These are phyloP conservation scores for Harringtonia lauricola DNA, from an alignment of 2,329 filamentous ascomycete genomes.

Conservation along the genomic window DNA sequence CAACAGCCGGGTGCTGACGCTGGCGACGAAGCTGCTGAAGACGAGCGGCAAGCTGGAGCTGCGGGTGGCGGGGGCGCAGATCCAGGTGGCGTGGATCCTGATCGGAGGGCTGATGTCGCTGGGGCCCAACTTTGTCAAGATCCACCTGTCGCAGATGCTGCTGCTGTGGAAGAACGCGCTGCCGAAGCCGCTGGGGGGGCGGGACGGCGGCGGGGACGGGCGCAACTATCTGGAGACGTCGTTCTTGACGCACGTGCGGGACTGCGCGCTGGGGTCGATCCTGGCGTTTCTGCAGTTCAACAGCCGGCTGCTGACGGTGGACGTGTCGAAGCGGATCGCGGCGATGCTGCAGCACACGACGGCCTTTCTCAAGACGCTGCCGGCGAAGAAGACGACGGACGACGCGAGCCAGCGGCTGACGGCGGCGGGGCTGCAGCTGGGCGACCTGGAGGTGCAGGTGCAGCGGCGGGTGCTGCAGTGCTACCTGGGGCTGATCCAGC, in stretches of 20 bases:
- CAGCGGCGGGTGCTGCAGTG: slow-evolving; percentile 88
- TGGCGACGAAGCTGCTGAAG: slow-evolving; percentile 87
- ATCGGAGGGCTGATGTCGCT: slow-evolving; percentile 95
- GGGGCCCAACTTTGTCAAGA: slow-evolving; percentile 97
- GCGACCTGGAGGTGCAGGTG: slow-evolving; percentile 88
- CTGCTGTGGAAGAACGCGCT: slow-evolving; percentile 95
- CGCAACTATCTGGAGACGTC: slow-evolving; percentile 80
- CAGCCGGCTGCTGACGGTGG: slow-evolving; percentile 77
- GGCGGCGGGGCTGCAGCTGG: slow-evolving; percentile 75
- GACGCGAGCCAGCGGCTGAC: slow-evolving; percentile 77
- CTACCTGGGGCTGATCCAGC: slow-evolving; percentile 81
- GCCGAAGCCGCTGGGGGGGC: slow-evolving; percentile 82
- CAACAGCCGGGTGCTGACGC: slow-evolving; percentile 80
- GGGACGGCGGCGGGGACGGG: slow-evolving; percentile 81
- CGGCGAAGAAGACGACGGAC: slow-evolving; percentile 72
- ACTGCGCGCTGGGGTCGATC: slow-evolving; percentile 87
- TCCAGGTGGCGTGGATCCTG: slow-evolving; percentile 95
- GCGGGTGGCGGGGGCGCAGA: slow-evolving; percentile 82
- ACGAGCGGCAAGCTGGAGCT: slow-evolving; percentile 85
- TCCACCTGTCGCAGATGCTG: slow-evolving; percentile 87
- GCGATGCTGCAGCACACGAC: slow-evolving; percentile 93
- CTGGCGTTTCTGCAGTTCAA: slow-evolving; percentile 91
- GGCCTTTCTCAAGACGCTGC: slow-evolving; percentile 75
- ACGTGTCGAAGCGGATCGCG: slow-evolving; percentile 86
- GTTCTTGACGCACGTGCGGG: slow-evolving; percentile 86